Evolutionary conservation across 1,284 basidiomycete genomes (phyloP).

Genomic region (Naganishia liquefaciens): DNA sequence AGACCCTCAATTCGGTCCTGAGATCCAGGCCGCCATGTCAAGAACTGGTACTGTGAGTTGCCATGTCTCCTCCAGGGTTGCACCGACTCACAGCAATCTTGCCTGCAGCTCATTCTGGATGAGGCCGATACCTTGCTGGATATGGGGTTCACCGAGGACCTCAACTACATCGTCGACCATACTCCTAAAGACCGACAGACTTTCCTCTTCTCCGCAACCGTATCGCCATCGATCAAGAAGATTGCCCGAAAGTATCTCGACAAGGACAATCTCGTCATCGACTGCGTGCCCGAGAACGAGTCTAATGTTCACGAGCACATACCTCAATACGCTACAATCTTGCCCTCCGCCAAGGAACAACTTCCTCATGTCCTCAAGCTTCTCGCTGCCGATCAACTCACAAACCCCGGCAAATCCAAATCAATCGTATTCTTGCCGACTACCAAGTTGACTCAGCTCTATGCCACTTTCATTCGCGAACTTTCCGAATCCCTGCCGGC

Average conservation of each 20-base stretch:
- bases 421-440: constrained; percentile 87
- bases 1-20: constrained; percentile 57
- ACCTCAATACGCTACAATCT: constrained; percentile 77
- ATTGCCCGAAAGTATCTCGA: constrained; percentile 62
- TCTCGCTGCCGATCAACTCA: constrained; percentile 85
- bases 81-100: neutral
- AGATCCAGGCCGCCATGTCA: constrained; percentile 54
- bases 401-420: constrained; percentile 71
- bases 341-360: constrained; percentile 68
- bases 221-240: constrained; percentile 56
- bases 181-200: constrained; percentile 74
- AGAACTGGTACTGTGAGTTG: constrained; percentile 63
- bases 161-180: constrained; percentile 70
- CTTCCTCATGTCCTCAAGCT: constrained; percentile 77
- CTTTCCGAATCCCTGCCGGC: constrained; percentile 59
- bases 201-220: constrained; percentile 90
- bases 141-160: constrained; percentile 92
- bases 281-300: constrained; percentile 62
- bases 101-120: constrained; percentile 75
- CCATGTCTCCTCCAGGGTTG: neutral
- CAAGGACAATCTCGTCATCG: constrained; percentile 63
- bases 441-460: constrained; percentile 80
- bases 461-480: constrained; percentile 64
- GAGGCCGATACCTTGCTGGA: constrained; percentile 95
- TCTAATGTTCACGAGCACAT: constrained; percentile 73